Percentiles rank a stretch among this genome's conserved stretches.
phyloP scores from a whole-genome alignment of 2,329 filamentous ascomycete species.

The Botrytis fragariae region DNA sequence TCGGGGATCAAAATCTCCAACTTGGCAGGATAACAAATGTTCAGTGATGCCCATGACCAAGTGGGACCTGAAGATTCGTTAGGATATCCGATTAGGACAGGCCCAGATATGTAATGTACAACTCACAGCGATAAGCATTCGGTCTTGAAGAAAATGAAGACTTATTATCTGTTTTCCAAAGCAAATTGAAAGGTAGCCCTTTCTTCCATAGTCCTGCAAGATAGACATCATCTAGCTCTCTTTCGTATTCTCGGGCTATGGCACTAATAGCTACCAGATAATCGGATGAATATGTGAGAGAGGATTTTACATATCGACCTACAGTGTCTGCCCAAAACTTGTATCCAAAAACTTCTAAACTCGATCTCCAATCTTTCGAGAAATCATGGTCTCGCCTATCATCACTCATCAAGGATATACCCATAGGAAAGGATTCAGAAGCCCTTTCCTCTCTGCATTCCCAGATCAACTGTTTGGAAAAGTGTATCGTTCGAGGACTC shows the following conservation, averaged over 20 bases:
- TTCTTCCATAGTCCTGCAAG: background rate
- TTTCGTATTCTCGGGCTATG: background rate
- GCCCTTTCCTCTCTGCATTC: background rate
- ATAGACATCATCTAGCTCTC: background rate
- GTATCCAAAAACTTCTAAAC: accelerated
- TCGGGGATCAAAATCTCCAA: too few species aligned
- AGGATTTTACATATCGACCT: background rate
- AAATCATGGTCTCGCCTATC: too few species aligned
- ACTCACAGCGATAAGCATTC: background rate
- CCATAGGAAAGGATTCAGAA: background rate
- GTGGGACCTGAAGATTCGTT: background rate
- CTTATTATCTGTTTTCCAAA: accelerated
- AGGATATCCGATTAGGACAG: background rate
- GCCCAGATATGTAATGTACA: too few species aligned
- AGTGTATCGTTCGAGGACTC: background rate
- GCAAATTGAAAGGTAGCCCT: background rate
- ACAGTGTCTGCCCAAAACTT: background rate
- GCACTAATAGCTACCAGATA: background rate
- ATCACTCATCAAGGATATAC: too few species aligned
- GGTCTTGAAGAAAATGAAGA: too few species aligned
- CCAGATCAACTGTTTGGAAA: background rate
- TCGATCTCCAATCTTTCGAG: background rate
- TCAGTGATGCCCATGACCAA: background rate
- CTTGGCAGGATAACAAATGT: background rate
- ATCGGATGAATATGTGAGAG: background rate